Conservation (phyloP, 148 eudicot genomes). For the Salicornia ramosissima region DNA sequence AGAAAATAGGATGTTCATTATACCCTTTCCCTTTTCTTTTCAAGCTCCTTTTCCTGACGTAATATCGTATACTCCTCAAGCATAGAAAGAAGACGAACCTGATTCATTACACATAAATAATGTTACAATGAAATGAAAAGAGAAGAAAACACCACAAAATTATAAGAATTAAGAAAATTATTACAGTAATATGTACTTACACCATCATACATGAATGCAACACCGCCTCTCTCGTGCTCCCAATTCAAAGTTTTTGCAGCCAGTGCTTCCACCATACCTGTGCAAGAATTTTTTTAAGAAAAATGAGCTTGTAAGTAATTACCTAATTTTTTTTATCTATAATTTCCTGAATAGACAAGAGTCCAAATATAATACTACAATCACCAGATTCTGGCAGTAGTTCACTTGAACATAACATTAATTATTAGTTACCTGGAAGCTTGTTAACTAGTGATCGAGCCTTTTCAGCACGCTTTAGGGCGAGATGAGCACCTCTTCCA, state of each 20-base stretch:
- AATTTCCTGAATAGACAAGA: not conserved
- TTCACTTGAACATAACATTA: not conserved
- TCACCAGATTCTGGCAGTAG: no score
- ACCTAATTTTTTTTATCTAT: not conserved
- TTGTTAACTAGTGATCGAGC: slow-evolving; percentile 72
- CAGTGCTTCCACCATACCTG: slow-evolving; percentile 62
- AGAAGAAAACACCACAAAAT: not conserved
- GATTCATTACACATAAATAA: slow-evolving; percentile 14
- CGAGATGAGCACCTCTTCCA: slow-evolving; percentile 86
- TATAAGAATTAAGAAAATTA: not conserved
- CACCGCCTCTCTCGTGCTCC: slow-evolving; percentile 69
- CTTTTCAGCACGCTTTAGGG: slow-evolving; percentile 89
- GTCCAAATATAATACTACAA: not conserved
- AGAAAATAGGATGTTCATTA: not conserved
- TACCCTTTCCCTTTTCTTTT: slow-evolving; percentile 71
- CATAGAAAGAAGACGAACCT: slow-evolving; percentile 78
- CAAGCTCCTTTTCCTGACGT: slow-evolving; percentile 73
- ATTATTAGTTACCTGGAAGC: slow-evolving; percentile 63
- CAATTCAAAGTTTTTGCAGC: slow-evolving; percentile 60
- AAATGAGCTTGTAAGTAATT: not conserved
- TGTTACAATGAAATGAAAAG: slow-evolving; percentile 5
- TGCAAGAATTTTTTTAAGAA: not conserved
- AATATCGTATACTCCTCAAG: slow-evolving; percentile 78
- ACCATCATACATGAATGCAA: slow-evolving; percentile 63
- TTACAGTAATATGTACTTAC: slow-evolving; percentile 17